A percentile compares a stretch with the other conserved stretches of the same genome.
Evolutionary conservation across 768 basidiomycete species (phyloP).

Genomic region (Serpula lacrymans): DNA sequence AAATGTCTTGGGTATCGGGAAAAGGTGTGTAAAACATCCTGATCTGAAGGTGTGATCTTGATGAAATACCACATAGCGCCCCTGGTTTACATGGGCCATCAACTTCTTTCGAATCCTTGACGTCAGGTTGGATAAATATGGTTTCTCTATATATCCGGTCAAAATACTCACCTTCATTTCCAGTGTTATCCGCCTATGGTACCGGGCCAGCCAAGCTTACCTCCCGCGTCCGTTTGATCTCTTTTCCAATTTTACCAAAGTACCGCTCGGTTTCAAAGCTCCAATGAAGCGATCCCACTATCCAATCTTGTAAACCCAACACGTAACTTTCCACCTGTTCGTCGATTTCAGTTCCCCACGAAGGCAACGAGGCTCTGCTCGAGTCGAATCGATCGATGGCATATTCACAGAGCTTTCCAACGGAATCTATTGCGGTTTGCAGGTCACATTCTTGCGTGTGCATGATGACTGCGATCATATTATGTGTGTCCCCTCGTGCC

Average conservation of each 20-base stretch:
- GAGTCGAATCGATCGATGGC: slow-evolving; percentile 30
- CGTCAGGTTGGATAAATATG: no score
- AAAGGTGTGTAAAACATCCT: no score
- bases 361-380: slow-evolving; percentile 27
- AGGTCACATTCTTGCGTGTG: slow-evolving; percentile 28
- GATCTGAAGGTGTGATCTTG: no score
- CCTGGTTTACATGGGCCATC: no score
- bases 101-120: no score
- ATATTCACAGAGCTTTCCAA: slow-evolving; percentile 29
- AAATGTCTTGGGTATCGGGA: no score
- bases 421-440: slow-evolving; percentile 36
- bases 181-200: background rate
- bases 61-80: no score
- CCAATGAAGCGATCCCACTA: slow-evolving; percentile 38
- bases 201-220: slow-evolving; percentile 39
- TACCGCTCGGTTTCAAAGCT: slow-evolving; percentile 35
- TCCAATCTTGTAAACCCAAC: slow-evolving; percentile 29
- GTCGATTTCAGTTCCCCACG: slow-evolving; percentile 32
- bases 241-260: slow-evolving; percentile 34
- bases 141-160: no score
- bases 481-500: slow-evolving; percentile 39
- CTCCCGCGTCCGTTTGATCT: slow-evolving; percentile 49
- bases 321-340: slow-evolving; percentile 31
- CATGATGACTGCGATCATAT: slow-evolving; percentile 42
- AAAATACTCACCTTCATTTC: no score